phyloP scores from a whole-genome alignment of 2,329 filamentous ascomycete genomes.

The Mariannaea elegans region DNA sequence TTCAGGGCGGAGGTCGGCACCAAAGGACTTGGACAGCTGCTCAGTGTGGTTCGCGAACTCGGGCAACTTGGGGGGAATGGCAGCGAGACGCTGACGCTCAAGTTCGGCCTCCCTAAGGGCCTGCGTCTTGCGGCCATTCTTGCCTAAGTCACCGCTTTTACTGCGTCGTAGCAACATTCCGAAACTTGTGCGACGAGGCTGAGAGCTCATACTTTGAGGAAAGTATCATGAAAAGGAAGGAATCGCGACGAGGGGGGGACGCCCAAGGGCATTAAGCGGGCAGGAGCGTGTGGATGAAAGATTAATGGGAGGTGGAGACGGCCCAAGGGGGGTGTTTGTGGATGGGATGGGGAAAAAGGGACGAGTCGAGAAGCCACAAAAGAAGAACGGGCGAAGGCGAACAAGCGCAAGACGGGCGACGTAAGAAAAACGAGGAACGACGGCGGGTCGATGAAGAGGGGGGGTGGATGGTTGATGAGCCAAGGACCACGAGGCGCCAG shows the following conservation, averaged over 20 bases:
- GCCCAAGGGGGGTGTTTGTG: constrained; percentile 18
- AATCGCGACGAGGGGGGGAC: constrained; percentile 30
- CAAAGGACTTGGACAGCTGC: constrained; percentile 56
- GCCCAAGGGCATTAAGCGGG: constrained; percentile 31
- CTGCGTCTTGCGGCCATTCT: constrained; percentile 67
- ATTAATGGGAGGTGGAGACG: constrained; percentile 24
- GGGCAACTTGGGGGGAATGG: constrained; percentile 60
- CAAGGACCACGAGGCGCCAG: constrained; percentile 4
- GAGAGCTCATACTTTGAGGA: constrained; percentile 43
- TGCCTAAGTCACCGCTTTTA: constrained; percentile 72
- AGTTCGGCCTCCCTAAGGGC: constrained; percentile 60
- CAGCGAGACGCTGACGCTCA: constrained; percentile 59
- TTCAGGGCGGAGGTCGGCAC: constrained; percentile 68
- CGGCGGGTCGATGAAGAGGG: constrained; percentile 1
- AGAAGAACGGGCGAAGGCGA: constrained; percentile 12
- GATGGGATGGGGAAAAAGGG: constrained; percentile 22
- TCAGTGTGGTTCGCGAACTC: constrained; percentile 60
- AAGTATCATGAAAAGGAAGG: constrained; percentile 38
- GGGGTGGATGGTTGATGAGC: constrained; percentile 2
- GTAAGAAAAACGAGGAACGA: constrained; percentile 2
- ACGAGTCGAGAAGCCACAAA: constrained; percentile 18
- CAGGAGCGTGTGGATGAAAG: constrained; percentile 34
- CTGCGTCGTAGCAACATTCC: constrained; percentile 72
- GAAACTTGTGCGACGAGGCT: constrained; percentile 54
- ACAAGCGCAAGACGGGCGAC: constrained; percentile 2